Conservation (phyloP, 1,284 basidiomycete genomes). For the Xanthoconium separans region DNA sequence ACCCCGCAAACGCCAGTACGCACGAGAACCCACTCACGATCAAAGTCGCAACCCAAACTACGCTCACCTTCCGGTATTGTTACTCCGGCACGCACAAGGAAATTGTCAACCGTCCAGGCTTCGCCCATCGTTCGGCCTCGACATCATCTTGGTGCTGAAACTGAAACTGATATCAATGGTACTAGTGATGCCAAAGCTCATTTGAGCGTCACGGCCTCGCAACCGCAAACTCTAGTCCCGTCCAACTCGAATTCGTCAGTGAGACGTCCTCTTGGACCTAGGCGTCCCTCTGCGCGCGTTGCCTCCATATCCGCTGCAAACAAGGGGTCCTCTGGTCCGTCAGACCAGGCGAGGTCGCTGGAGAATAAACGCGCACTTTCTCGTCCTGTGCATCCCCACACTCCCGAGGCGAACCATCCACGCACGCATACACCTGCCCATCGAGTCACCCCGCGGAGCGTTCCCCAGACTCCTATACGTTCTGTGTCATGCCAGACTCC, state of each 20-base stretch:
- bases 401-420: conserved; percentile 1
- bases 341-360: background rate
- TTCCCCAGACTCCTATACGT: conserved; percentile 8
- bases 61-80: conserved; percentile 6
- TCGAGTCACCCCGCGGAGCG: background rate
- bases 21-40: conserved; percentile 22
- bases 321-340: conserved; percentile 1
- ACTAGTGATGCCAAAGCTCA: background rate
- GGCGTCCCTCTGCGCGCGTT: conserved; percentile 17
- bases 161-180: conserved; percentile 1
- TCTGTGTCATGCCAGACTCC: conserved; percentile 3
- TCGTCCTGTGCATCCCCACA: conserved; percentile 3
- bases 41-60: conserved; percentile 32
- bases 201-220: background rate
- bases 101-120: conserved; percentile 32
- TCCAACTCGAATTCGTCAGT: conserved; percentile 16
- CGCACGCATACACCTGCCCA: background rate
- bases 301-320: background rate
- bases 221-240: conserved; percentile 6
- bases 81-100: conserved; percentile 14
- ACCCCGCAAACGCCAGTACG: background rate
- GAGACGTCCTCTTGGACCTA: conserved; percentile 24
- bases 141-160: conserved; percentile 12
- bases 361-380: conserved; percentile 6
- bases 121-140: conserved; percentile 25